Evolutionary conservation across 306 rosid species (phyloP), one percentile per base, ranked within the genome.

Genomic region (Fragaria iinumae): DNA sequence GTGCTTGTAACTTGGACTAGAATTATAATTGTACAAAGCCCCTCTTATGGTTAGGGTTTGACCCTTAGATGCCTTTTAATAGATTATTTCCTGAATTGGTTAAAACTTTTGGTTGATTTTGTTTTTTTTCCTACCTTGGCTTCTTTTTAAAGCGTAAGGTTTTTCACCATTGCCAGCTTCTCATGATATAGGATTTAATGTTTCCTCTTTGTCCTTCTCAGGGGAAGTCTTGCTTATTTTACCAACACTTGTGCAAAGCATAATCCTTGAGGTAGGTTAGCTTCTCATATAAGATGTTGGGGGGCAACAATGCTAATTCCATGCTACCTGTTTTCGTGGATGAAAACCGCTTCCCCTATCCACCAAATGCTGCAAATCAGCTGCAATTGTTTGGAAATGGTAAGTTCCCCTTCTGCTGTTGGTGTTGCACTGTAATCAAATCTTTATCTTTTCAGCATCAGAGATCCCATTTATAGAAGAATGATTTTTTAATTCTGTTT

Each of bases 331-430:
- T 85, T 87, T 94, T 86, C 80, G 36, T 91, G 38, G 90, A 91
- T 6, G 93, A 89, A 75, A 85, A 79, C 70, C 87, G 79, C 34
- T 85, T 81, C 55, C 89, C 78, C 43, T 90, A 86, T 85, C 96
- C 83, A 79, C 77, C 86, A 52, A 85, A 86, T 84, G 84, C 82
- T 16, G 85, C 97, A 76, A 90, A 86, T 84, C 96, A 91, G 73
- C 85, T 94, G 72, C 97, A 90, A 87, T 71, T 94, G 84, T 89
- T 90, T 84, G 90, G 90, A 79, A 94, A 83, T 59, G 76, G 98
- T 94, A 82, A 90, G 93, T 77, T 77, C 73, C 12, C 5, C 5
- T 59, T 62, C 70, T 2, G 0, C 29, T 60, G 34, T 43, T 25
- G 34, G 29, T 41, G 44, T 27, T 59, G 18, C 47, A 50, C 3